phyloP scores from a whole-genome alignment of 108 stramenopile genomes.

The Epithemia pelagica region DNA sequence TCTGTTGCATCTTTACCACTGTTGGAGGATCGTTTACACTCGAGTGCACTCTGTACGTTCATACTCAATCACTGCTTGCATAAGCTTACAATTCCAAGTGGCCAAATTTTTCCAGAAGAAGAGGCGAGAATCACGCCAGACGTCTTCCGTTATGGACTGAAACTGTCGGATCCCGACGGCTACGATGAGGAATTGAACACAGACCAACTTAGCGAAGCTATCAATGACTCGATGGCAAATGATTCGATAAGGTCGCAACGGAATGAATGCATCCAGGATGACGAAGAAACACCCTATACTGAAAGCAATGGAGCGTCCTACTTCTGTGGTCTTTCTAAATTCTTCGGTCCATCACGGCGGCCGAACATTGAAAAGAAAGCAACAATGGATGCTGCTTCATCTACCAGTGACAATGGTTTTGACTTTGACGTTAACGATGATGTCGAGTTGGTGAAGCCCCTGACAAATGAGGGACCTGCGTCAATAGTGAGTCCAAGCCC shows the following conservation, averaged over 20 bases:
- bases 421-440: background rate
- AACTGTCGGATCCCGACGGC: background rate
- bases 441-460: background rate
- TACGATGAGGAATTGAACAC: background rate
- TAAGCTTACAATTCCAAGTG: background rate
- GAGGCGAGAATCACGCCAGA: background rate
- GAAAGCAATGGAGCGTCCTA: background rate
- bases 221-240: background rate
- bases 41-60: background rate
- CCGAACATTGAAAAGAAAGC: background rate
- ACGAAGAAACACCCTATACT: background rate
- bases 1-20: slow-evolving; percentile 1
- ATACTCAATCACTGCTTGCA: background rate
- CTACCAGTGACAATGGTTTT: background rate
- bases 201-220: background rate
- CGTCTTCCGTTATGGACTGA: background rate
- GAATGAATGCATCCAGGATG: background rate
- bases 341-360: background rate
- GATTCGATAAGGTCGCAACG: background rate
- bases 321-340: background rate
- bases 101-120: background rate
- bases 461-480: background rate
- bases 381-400: background rate
- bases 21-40: background rate
- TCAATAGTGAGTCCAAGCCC: background rate